A percentile compares a stretch with the other conserved stretches of the same genome.
Conservation (phyloP, 179 eudicot genomes). For the Beta macrorhiza region DNA sequence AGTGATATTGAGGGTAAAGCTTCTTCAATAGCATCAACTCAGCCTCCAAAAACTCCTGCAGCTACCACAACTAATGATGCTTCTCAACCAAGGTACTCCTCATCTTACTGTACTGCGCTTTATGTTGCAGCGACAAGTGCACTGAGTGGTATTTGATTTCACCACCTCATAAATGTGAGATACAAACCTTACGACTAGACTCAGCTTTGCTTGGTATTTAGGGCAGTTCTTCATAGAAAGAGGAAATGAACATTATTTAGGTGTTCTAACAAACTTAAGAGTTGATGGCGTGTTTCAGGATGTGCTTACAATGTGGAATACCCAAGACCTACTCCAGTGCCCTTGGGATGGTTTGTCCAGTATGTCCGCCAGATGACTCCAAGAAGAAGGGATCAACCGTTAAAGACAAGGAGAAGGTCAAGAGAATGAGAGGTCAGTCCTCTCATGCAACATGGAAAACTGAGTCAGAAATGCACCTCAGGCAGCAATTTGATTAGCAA, state of each 20-base stretch:
- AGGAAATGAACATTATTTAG: too few species aligned
- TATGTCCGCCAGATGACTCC: constrained; percentile 51
- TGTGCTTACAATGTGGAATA: constrained; percentile 86
- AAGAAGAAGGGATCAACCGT: constrained; percentile 82
- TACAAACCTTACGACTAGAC: too few species aligned
- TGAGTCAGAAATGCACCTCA: constrained; percentile 94
- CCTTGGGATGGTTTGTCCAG: constrained; percentile 79
- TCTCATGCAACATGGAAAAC: constrained; percentile 97
- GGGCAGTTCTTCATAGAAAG: too few species aligned
- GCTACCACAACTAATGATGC: constrained; percentile 52
- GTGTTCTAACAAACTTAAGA: not conserved
- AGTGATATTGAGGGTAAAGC: constrained; percentile 65
- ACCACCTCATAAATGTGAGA: too few species aligned
- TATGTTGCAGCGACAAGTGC: not conserved
- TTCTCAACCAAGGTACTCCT: constrained; percentile 63
- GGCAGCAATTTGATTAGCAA: constrained; percentile 86
- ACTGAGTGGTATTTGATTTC: not conserved
- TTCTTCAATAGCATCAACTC: constrained; percentile 37
- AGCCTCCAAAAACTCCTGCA: constrained; percentile 39
- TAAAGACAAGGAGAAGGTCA: constrained; percentile 88
- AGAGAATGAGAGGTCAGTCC: constrained; percentile 97
- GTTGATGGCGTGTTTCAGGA: constrained; percentile 41
- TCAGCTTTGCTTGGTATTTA: too few species aligned
- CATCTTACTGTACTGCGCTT: not conserved
- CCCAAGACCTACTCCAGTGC: constrained; percentile 79